Conservation (phyloP, 1,284 basidiomycete genomes). For the Ganoderma boninense region DNA sequence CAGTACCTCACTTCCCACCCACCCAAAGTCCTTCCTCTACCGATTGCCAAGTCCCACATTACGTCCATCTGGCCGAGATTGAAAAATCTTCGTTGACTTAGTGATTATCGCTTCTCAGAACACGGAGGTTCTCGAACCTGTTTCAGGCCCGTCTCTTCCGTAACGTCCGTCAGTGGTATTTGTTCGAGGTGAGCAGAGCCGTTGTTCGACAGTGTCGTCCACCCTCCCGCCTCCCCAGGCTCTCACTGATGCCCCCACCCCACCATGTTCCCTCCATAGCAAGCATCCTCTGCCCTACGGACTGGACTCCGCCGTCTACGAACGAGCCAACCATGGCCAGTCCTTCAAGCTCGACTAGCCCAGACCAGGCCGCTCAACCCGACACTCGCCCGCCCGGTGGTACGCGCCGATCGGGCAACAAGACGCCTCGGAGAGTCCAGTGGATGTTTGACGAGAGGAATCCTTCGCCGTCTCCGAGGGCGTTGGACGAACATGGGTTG, state of each 20-base stretch:
- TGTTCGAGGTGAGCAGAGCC: slow-evolving; percentile 21
- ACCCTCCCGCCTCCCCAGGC: slow-evolving; percentile 10
- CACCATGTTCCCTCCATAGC: slow-evolving; percentile 35
- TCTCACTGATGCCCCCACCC: slow-evolving; percentile 25
- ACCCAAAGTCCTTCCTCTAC: neutral
- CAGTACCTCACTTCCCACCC: slow-evolving; percentile 6
- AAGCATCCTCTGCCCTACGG: slow-evolving; percentile 32
- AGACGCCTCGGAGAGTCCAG: slow-evolving; percentile 58
- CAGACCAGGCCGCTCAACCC: slow-evolving; percentile 14
- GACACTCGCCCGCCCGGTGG: slow-evolving; percentile 35
- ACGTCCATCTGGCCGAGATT: slow-evolving; percentile 13
- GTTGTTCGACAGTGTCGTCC: slow-evolving; percentile 1
- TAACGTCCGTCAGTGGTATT: slow-evolving; percentile 14
- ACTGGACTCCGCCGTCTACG: slow-evolving; percentile 22
- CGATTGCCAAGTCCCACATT: slow-evolving; percentile 5
- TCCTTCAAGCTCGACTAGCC: slow-evolving; percentile 16
- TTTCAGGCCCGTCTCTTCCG: slow-evolving; percentile 7
- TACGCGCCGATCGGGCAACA: slow-evolving; percentile 44
- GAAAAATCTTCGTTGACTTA: slow-evolving; percentile 20
- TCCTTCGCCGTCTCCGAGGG: slow-evolving; percentile 29
- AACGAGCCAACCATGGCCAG: slow-evolving; percentile 33
- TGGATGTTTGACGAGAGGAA: slow-evolving; percentile 46
- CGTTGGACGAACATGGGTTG: slow-evolving; percentile 55
- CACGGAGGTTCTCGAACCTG: slow-evolving; percentile 5
- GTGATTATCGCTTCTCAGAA: slow-evolving; percentile 19